Conservation (phyloP, 495 filamentous ascomycete species). For the Aspergillus avenaceus region DNA sequence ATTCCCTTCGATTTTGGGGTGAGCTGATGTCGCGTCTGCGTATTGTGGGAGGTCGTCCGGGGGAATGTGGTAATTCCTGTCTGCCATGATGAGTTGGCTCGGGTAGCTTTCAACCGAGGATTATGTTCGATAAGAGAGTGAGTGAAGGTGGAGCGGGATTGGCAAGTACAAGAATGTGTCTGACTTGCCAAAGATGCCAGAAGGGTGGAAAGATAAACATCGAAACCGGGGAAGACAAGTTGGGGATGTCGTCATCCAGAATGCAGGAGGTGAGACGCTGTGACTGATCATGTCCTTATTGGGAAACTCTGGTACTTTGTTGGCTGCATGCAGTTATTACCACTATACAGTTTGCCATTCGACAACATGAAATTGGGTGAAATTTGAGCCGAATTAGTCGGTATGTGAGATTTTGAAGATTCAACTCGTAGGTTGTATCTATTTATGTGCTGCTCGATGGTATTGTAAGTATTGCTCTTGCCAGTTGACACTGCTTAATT, state of each 20-base stretch:
- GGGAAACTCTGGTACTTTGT: background rate
- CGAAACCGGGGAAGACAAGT: background rate
- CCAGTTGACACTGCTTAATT: no score
- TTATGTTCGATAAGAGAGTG: no score
- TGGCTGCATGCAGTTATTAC: background rate
- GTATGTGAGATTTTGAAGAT: no score
- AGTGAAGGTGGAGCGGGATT: no score
- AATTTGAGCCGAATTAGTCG: no score
- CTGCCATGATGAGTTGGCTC: constrained; percentile 12
- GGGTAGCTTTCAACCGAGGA: background rate
- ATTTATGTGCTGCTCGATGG: no score
- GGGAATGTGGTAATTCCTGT: constrained; percentile 11
- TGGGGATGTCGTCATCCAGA: constrained; percentile 7
- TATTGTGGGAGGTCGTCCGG: constrained; percentile 19
- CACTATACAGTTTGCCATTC: background rate
- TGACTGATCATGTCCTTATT: constrained; percentile 8
- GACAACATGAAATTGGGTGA: no score
- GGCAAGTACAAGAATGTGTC: background rate
- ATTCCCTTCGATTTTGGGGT: constrained; percentile 14
- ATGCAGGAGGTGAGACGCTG: background rate
- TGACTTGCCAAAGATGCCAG: background rate
- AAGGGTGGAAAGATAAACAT: background rate
- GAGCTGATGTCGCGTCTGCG: constrained; percentile 15
- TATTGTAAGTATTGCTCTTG: no score
- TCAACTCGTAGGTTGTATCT: no score